These are phyloP conservation scores for Sugiyamaella mastotermitis DNA, from an alignment of 805 yeast species.

Conservation along the genomic window DNA sequence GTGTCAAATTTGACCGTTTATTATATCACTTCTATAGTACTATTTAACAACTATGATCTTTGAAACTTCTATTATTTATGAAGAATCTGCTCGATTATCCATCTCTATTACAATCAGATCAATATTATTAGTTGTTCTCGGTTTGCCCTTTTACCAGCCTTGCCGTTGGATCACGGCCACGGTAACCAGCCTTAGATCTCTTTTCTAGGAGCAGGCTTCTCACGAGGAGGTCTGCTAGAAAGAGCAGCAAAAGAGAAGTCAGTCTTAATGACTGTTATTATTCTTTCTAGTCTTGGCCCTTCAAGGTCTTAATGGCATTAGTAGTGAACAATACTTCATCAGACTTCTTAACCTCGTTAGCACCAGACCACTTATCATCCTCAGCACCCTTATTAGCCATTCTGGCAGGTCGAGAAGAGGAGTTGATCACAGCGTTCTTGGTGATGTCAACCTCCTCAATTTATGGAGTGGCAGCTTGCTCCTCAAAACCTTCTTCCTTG, in stretches of 20 bases:
- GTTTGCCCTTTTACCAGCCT: too few relatives aligned
- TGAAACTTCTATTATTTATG: too few relatives aligned
- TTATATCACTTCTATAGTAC: too few relatives aligned
- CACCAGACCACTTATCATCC: constrained; percentile 39
- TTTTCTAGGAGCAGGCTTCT: too few relatives aligned
- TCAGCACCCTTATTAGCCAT: constrained; percentile 56
- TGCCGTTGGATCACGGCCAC: too few relatives aligned
- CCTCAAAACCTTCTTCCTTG: constrained; percentile 34
- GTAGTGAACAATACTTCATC: constrained; percentile 36
- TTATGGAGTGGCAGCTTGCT: constrained; percentile 35
- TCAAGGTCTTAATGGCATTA: constrained; percentile 57
- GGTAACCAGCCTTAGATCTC: too few relatives aligned
- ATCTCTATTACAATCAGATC: too few relatives aligned
- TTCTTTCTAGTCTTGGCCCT: constrained; percentile 75
- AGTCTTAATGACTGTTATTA: constrained; percentile 69
- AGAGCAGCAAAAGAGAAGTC: constrained; percentile 59
- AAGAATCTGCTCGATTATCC: too few relatives aligned
- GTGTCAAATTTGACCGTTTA: too few relatives aligned
- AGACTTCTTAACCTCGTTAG: constrained; percentile 60
- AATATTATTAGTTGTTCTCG: too few relatives aligned
- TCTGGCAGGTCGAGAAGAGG: constrained; percentile 25
- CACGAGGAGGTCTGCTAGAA: too few relatives aligned
- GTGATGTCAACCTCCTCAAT: constrained; percentile 43
- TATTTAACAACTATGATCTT: too few relatives aligned
- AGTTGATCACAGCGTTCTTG: constrained; percentile 30